Conservation (phyloP, 169 alveolate species). For the Eimeria acervulina region DNA sequence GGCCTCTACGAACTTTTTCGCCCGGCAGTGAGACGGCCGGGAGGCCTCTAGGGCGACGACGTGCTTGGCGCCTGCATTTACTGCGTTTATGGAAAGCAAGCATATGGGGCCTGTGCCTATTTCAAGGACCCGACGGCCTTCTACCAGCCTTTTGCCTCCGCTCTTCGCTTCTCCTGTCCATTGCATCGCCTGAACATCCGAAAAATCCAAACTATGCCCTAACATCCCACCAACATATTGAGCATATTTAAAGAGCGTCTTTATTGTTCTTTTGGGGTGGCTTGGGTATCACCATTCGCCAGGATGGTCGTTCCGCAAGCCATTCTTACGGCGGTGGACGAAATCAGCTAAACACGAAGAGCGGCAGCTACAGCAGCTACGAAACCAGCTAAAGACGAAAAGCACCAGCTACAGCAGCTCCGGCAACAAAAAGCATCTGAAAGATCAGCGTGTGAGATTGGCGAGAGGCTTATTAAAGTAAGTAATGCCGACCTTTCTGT, state of each 20-base stretch:
- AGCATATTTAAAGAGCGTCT: background rate
- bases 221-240: background rate
- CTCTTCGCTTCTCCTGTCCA: constrained; percentile 61
- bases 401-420: background rate
- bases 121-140: constrained; percentile 89
- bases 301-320: background rate
- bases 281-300: background rate
- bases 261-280: background rate
- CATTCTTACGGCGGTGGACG: background rate
- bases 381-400: background rate
- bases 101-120: constrained; percentile 94
- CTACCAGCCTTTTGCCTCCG: constrained; percentile 50
- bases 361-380: too few relatives aligned
- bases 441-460: background rate
- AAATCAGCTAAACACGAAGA: background rate
- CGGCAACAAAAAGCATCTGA: background rate
- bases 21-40: constrained; percentile 63
- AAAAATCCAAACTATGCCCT: background rate
- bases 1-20: constrained; percentile 65
- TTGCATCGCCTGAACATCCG: constrained; percentile 61
- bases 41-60: constrained; percentile 92
- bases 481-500: constrained; percentile 32
- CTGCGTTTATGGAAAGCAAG: constrained; percentile 91
- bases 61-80: constrained; percentile 92
- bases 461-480: background rate